Conservation (phyloP, 83 land plant genomes). For the Diphasiastrum complanatum region DNA sequence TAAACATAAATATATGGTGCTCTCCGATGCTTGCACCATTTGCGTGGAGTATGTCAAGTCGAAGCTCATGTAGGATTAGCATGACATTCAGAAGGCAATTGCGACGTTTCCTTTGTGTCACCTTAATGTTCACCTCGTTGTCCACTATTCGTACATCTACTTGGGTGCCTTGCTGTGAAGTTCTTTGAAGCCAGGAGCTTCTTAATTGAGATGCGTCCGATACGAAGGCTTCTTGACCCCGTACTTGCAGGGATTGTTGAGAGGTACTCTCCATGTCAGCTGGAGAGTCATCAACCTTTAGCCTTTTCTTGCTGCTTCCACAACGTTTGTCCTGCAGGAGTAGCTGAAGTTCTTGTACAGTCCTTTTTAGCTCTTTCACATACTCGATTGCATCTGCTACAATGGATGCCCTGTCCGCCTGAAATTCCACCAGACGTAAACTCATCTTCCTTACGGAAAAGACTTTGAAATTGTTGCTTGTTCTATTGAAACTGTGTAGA, state of each 20-base stretch:
- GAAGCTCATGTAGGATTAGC: conserved; percentile 23
- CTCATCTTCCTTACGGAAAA: background rate
- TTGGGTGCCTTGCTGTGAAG: conserved; percentile 32
- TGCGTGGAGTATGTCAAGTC: conserved; percentile 34
- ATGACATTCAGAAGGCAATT: conserved; percentile 22
- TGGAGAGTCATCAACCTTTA: background rate
- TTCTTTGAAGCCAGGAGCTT: conserved; percentile 34
- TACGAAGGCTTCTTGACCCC: conserved; percentile 10
- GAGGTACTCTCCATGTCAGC: conserved; percentile 10
- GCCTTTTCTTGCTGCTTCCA: conserved; percentile 2
- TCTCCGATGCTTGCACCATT: conserved; percentile 40
- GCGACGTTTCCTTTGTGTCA: conserved; percentile 20
- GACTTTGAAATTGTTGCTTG: background rate
- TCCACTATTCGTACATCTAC: conserved; percentile 35
- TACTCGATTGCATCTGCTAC: conserved; percentile 40
- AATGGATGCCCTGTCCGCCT: conserved; percentile 42
- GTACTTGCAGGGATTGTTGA: background rate
- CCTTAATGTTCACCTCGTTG: conserved; percentile 35
- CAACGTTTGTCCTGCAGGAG: conserved; percentile 24
- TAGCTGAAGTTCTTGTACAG: conserved; percentile 22
- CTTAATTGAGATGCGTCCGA: conserved; percentile 22
- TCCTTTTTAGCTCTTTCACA: conserved; percentile 36
- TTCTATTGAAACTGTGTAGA: background rate
- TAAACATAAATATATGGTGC: conserved; percentile 29
- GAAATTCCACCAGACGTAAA: background rate